phyloP scores from a whole-genome alignment of 2,329 filamentous ascomycete genomes.

The Botrytis sinoallii region DNA sequence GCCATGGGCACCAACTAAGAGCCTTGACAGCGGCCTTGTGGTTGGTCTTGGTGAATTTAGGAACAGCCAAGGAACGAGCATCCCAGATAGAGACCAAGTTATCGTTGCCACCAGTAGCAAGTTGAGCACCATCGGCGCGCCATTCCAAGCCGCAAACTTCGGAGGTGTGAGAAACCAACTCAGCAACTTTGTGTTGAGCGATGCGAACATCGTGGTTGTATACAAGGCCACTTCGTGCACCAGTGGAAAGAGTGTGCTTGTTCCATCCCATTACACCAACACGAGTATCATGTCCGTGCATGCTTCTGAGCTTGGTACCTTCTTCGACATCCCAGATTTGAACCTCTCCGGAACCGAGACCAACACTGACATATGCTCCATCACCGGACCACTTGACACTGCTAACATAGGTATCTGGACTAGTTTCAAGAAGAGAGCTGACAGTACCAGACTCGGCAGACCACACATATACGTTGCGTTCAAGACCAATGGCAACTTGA shows the following conservation, averaged over 20 bases:
- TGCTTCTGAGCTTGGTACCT: constrained; percentile 91
- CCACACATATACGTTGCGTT: constrained; percentile 98
- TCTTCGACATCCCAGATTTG: constrained; percentile 99
- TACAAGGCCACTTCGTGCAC: constrained; percentile 88
- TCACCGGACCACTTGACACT: constrained; percentile 99
- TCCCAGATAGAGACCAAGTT: constrained; percentile 99
- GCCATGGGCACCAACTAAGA: constrained; percentile 98
- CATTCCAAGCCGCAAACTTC: constrained; percentile 98
- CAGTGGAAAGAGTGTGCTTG: constrained; percentile 95
- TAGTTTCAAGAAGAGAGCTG: constrained; percentile 81
- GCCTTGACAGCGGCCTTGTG: constrained; percentile 99
- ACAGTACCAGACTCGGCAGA: constrained; percentile 92
- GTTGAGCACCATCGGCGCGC: constrained; percentile 93
- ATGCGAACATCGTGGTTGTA: constrained; percentile 99
- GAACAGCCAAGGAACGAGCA: constrained; percentile 84
- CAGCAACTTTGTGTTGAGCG: constrained; percentile 95
- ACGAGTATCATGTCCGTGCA: constrained; percentile 95
- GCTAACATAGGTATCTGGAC: constrained; percentile 90
- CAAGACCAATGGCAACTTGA: constrained; percentile 95
- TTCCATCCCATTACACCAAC: constrained; percentile 99
- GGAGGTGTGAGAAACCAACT: constrained; percentile 94
- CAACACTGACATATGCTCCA: constrained; percentile 92
- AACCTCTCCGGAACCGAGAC: constrained; percentile 90
- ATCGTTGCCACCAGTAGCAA: constrained; percentile 97
- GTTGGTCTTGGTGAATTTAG: constrained; percentile 99